phyloP scores from a whole-genome alignment of 2,329 filamentous ascomycete genomes.

The Didymella exigua region DNA sequence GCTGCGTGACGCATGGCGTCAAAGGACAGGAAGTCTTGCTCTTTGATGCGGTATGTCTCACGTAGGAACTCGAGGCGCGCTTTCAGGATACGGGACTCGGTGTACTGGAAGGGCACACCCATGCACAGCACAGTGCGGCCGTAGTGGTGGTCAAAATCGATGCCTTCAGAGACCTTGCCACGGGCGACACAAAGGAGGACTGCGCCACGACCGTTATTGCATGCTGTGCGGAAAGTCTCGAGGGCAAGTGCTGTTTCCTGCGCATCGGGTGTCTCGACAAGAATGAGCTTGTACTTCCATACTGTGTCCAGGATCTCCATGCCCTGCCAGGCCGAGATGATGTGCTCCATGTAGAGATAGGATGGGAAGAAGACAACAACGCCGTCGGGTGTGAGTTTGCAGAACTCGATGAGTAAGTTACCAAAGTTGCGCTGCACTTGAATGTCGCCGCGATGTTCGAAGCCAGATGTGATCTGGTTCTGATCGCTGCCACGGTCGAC shows the following conservation, averaged over 20 bases:
- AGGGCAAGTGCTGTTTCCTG: slow-evolving; percentile 95
- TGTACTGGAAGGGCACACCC: slow-evolving; percentile 98
- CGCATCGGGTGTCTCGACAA: slow-evolving; percentile 96
- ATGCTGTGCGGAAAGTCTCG: slow-evolving; percentile 96
- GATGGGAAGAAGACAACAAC: slow-evolving; percentile 99
- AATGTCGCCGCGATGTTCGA: slow-evolving; percentile 93
- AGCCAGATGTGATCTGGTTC: slow-evolving; percentile 87
- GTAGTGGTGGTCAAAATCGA: slow-evolving; percentile 99
- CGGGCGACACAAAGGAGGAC: slow-evolving; percentile 93
- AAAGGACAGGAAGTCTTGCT: slow-evolving; percentile 97
- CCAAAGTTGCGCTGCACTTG: slow-evolving; percentile 98
- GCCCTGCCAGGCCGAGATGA: slow-evolving; percentile 98
- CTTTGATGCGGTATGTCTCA: slow-evolving; percentile 94
- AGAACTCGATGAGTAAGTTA: slow-evolving; percentile 89
- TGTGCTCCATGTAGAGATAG: slow-evolving; percentile 98
- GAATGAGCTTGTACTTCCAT: slow-evolving; percentile 98
- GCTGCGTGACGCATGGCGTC: slow-evolving; percentile 99
- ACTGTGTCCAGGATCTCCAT: slow-evolving; percentile 98
- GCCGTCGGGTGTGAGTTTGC: slow-evolving; percentile 92
- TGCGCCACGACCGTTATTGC: slow-evolving; percentile 93
- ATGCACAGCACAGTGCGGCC: slow-evolving; percentile 95
- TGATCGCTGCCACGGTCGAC: slow-evolving; percentile 95
- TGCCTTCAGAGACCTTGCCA: slow-evolving; percentile 96
- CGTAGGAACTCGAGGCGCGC: slow-evolving; percentile 93
- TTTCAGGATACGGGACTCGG: slow-evolving; percentile 95